These are phyloP conservation scores for Glycyrrhiza uralensis DNA, from an alignment of 306 rosid species.

Conservation along the genomic window DNA sequence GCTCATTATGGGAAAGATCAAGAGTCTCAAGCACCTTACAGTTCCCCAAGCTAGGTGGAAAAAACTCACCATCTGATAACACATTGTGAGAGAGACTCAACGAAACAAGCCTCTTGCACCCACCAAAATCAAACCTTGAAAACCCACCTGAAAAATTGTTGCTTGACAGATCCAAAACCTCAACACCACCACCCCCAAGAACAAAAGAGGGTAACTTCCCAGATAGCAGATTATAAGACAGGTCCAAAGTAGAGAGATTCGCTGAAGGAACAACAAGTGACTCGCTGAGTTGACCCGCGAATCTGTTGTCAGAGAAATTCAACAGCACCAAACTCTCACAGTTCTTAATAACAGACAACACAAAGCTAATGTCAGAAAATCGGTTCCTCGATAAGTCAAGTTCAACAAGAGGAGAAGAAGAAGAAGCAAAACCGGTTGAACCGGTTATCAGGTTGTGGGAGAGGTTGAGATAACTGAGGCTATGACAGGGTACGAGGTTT, in stretches of 20 bases:
- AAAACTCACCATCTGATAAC: constrained; percentile 36
- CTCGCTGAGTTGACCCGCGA: constrained; percentile 38
- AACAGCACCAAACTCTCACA: constrained; percentile 39
- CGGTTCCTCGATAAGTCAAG: constrained; percentile 55
- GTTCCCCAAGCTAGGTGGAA: constrained; percentile 38
- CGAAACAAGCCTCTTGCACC: constrained; percentile 42
- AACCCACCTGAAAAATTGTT: constrained; percentile 51
- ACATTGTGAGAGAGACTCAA: constrained; percentile 43
- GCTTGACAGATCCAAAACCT: constrained; percentile 52
- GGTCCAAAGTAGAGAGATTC: constrained; percentile 42
- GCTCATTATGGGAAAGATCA: constrained; percentile 51
- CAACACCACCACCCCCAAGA: constrained; percentile 37
- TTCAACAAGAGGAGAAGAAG: constrained; percentile 39
- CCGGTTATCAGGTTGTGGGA: constrained; percentile 44
- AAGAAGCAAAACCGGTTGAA: constrained; percentile 5
- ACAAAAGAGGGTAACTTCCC: constrained; percentile 43
- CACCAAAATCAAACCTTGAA: constrained; percentile 39
- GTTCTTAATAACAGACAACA: constrained; percentile 18
- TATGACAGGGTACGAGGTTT: constrained; percentile 20
- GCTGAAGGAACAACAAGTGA: constrained; percentile 25
- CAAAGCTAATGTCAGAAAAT: constrained; percentile 33
- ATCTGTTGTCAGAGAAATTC: constrained; percentile 51
- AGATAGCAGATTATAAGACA: constrained; percentile 45
- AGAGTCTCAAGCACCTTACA: constrained; percentile 48
- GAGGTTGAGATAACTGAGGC: constrained; percentile 41